Percentiles rank a stretch among this genome's conserved stretches.
These are phyloP conservation scores for Spergularia marina DNA, from an alignment of 148 eudicot species.

Conservation along the genomic window DNA sequence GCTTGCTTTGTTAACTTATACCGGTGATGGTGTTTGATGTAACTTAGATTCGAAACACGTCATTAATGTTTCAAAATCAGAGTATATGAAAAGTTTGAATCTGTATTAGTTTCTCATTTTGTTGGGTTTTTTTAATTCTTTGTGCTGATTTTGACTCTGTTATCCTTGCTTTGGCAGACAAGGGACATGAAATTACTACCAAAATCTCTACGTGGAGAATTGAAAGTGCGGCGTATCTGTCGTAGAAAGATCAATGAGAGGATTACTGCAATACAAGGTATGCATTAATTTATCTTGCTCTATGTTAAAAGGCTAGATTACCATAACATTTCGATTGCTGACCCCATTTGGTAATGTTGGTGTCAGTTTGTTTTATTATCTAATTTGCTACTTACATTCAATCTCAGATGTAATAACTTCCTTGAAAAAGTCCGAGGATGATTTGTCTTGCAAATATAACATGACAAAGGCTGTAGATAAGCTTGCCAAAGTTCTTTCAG, in stretches of 20 bases:
- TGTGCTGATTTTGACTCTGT: not conserved
- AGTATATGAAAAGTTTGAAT: not conserved
- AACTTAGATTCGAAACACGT: not conserved
- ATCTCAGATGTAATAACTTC: constrained; percentile 57
- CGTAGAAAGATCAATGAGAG: constrained; percentile 81
- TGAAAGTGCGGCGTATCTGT: constrained; percentile 64
- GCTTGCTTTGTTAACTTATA: too few relatives aligned
- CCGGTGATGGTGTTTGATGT: too few relatives aligned
- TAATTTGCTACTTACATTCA: not conserved
- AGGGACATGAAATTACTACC: constrained; percentile 79
- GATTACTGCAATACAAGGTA: constrained; percentile 68
- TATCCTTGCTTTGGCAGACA: constrained; percentile 45
- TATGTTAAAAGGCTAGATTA: not conserved
- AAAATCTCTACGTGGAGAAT: constrained; percentile 39
- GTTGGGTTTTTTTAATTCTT: not conserved
- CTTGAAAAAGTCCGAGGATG: constrained; percentile 45
- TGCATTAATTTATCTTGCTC: constrained; percentile 13
- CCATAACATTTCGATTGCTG: not conserved
- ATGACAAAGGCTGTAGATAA: constrained; percentile 61
- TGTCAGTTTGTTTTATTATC: not conserved
- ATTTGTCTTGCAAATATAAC: constrained; percentile 38
- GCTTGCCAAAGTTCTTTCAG: constrained; percentile 59
- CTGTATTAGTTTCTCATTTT: not conserved
- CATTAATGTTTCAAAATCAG: too few relatives aligned
- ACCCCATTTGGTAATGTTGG: not conserved